These are phyloP conservation scores for Leishmania guyanensis DNA, from an alignment of 208 protist species.

Conservation along the genomic window DNA sequence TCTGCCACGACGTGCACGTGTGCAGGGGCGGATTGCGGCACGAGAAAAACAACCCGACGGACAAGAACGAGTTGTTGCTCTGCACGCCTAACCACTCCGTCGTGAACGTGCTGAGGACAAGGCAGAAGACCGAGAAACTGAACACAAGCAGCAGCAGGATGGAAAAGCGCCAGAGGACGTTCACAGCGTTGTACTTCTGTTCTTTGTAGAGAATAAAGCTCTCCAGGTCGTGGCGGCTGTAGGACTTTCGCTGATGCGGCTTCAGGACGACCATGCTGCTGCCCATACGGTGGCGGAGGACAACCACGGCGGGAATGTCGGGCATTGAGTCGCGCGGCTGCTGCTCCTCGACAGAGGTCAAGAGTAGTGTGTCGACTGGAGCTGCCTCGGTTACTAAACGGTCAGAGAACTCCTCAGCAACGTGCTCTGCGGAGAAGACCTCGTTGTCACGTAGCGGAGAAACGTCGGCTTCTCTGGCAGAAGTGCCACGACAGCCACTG, in stretches of 20 bases:
- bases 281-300: conserved; percentile 61
- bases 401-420: not conserved
- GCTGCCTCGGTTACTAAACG: not conserved
- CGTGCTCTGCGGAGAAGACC: not conserved
- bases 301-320: conserved; percentile 23
- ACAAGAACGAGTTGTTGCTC: conserved; percentile 28
- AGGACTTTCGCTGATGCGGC: conserved; percentile 31
- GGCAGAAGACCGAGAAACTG: conserved; percentile 47
- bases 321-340: not conserved
- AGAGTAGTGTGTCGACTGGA: not conserved
- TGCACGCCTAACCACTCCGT: conserved; percentile 56
- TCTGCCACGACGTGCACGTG: conserved; percentile 36
- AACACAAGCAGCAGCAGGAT: conserved; percentile 50
- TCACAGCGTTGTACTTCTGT: conserved; percentile 77
- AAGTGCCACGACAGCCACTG: not conserved
- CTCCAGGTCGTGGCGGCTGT: conserved; percentile 41
- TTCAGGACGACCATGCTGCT: conserved; percentile 45
- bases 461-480: not conserved
- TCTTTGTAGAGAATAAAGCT: conserved; percentile 78
- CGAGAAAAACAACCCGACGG: conserved; percentile 59
- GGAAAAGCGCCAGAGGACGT: conserved; percentile 61
- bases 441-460: not conserved
- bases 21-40: conserved; percentile 37
- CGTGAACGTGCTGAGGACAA: conserved; percentile 50
- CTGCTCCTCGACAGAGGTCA: conserved; percentile 20